Evolutionary conservation across 805 yeast species (phyloP).

Genomic region (Barnettozyma siamensis): DNA sequence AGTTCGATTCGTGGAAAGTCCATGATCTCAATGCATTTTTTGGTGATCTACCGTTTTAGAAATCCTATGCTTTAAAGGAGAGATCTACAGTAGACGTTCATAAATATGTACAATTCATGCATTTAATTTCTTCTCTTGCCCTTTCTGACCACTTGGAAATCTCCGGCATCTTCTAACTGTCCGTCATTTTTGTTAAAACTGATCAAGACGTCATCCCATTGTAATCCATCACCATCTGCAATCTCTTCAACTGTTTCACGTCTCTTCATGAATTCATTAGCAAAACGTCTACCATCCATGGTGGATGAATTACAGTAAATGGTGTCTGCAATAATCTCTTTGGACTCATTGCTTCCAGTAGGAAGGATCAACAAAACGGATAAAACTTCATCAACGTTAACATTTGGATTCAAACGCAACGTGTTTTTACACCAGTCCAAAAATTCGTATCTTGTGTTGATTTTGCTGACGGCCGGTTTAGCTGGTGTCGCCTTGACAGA

Average conservation of each 20-base stretch:
- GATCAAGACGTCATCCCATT: conserved; percentile 69
- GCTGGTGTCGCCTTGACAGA: conserved; percentile 7
- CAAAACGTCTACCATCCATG: conserved; percentile 93
- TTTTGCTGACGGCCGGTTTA: conserved; percentile 22
- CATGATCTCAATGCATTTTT: no score
- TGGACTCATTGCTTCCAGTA: conserved; percentile 54
- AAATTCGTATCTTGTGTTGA: conserved; percentile 49
- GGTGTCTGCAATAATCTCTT: conserved; percentile 87
- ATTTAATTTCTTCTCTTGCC: conserved; percentile 38
- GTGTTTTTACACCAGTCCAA: conserved; percentile 67
- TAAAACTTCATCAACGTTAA: conserved; percentile 71
- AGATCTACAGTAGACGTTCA: no score
- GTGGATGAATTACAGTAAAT: conserved; percentile 82
- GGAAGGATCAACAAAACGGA: conserved; percentile 80
- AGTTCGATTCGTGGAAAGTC: no score
- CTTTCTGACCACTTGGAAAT: conserved; percentile 64
- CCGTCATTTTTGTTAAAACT: conserved; percentile 19
- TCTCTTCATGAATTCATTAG: conserved; percentile 79
- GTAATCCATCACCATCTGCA: conserved; percentile 38
- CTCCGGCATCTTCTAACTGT: conserved; percentile 39
- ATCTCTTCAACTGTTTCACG: conserved; percentile 64
- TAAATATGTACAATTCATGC: not conserved
- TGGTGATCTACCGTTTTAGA: no score
- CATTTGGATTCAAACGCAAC: conserved; percentile 64
- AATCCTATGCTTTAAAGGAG: no score